Base-by-base conservation (phyloP, 495 filamentous ascomycete genomes). In the Aspergillus indologenus region DNA sequence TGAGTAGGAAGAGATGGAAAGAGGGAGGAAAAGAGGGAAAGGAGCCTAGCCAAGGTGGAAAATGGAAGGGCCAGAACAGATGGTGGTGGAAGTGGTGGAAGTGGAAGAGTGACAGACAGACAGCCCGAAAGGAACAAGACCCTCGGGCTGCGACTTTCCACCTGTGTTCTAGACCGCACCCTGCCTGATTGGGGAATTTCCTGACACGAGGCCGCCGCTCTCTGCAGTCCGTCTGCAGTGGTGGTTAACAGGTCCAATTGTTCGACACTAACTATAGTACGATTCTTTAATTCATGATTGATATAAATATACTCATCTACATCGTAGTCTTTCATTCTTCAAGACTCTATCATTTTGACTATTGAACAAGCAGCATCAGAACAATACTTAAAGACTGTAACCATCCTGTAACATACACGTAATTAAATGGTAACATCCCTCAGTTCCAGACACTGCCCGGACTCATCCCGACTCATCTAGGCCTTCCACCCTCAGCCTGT, bases 81-180 rank as follows among this genome's bases (percentile, higher is more conserved):
- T n/a, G n/a, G n/a, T n/a, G n/a, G n/a, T n/a, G n/a, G n/a, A n/a
- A n/a, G n/a, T n/a, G n/a, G n/a, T n/a, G n/a, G n/a, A n/a, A n/a
- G n/a, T n/a, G 23, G 53, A 43, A 51, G 49, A 51, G 52, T 59
- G 61, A 57, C 53, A 34, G 44, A 54, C 12, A 24, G 51, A 50
- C 46, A 57, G 58, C 52, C 24, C 42, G 20, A 52, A 53, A 21
- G 53, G 45, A 53, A 43, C 48, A 56, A 46, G 43, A 54, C 26
- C 57, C 60, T 66, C 58, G 64, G 64, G 60, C 64, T 61, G 62
- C 57, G 56, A 59, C 59, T 62, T 57, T 62, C 56, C 49, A 58
- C 59, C 55, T 31, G 64, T 50, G 61, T 64, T 67, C 65, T 67
- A 67, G 65, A 67, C 65, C 61, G 46, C 53, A 2, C 58, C 58